Evolutionary conservation across 2,329 filamentous ascomycete genomes (phyloP).

Genomic region (Phaeosphaeria sp.): DNA sequence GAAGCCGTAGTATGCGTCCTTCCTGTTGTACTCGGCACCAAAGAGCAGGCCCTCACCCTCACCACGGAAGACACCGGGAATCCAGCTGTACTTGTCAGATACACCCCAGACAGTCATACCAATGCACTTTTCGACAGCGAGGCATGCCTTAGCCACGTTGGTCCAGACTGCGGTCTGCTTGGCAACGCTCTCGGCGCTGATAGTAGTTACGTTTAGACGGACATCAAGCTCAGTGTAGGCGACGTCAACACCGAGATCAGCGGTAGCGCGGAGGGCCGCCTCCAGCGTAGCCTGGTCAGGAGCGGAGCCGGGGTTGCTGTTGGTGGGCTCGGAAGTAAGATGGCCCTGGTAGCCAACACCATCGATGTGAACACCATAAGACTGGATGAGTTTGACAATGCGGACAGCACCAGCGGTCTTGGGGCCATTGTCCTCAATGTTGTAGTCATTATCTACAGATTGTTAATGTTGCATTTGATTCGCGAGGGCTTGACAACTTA

Average conservation of each 20-base stretch:
- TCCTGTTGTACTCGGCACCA: slow-evolving; percentile 42
- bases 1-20: slow-evolving; percentile 45
- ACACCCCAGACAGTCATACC: slow-evolving; percentile 58
- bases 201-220: slow-evolving; percentile 57
- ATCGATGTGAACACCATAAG: slow-evolving; percentile 59
- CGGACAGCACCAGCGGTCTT: slow-evolving; percentile 47
- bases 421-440: slow-evolving; percentile 62
- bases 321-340: slow-evolving; percentile 59
- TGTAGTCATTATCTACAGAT: slow-evolving; percentile 64
- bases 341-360: slow-evolving; percentile 71
- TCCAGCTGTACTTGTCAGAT: slow-evolving; percentile 51
- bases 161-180: slow-evolving; percentile 59
- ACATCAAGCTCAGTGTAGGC: slow-evolving; percentile 70
- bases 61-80: slow-evolving; percentile 45
- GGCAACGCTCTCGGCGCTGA: slow-evolving; percentile 44
- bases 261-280: slow-evolving; percentile 59
- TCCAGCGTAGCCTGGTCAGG: slow-evolving; percentile 55
- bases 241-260: slow-evolving; percentile 62
- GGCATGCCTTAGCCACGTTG: slow-evolving; percentile 45
- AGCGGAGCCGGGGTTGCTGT: slow-evolving; percentile 47
- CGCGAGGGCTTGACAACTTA: neutral
- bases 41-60: slow-evolving; percentile 47
- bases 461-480: neutral
- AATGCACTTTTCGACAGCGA: slow-evolving; percentile 46
- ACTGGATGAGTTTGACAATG: slow-evolving; percentile 50